phyloP scores from a whole-genome alignment of 1,284 basidiomycete genomes.

The Cryptococcus jaspeensis region DNA sequence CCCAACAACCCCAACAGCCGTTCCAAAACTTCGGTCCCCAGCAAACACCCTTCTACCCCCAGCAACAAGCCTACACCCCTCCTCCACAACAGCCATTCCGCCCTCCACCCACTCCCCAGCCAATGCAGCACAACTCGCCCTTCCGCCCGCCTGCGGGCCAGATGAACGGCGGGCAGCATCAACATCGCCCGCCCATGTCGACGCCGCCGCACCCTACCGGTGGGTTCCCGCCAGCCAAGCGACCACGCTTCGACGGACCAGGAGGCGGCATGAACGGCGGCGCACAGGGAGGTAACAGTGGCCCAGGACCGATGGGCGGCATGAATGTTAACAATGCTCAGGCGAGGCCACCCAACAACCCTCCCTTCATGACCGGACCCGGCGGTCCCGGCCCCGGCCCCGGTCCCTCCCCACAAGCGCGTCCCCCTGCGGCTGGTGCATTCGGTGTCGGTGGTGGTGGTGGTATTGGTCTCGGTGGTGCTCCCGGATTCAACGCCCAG shows the following conservation, averaged over 20 bases:
- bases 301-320: conserved; percentile 55
- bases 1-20: conserved; percentile 12
- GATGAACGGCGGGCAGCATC: not conserved
- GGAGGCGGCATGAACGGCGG: conserved; percentile 47
- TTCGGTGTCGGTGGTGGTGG: conserved; percentile 46
- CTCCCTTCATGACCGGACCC: conserved; percentile 19
- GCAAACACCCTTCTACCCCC: conserved; percentile 1
- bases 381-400: too few species aligned
- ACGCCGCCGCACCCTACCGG: conserved; percentile 12
- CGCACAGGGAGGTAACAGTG: conserved; percentile 32
- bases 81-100: conserved; percentile 15
- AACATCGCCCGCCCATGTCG: conserved; percentile 21
- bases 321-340: conserved; percentile 18
- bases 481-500: conserved; percentile 9
- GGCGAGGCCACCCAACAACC: conserved; percentile 21
- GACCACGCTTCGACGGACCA: conserved; percentile 77
- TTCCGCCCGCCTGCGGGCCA: conserved; percentile 27
- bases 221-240: conserved; percentile 58
- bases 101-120: conserved; percentile 18
- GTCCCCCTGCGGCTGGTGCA: not conserved
- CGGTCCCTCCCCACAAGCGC: too few species aligned
- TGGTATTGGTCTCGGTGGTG: conserved; percentile 39
- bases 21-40: conserved; percentile 1
- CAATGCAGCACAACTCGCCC: conserved; percentile 25
- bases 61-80: conserved; percentile 26